These are phyloP conservation scores for Pisolithus microcarpus DNA, from an alignment of 768 basidiomycete genomes.

Conservation along the genomic window DNA sequence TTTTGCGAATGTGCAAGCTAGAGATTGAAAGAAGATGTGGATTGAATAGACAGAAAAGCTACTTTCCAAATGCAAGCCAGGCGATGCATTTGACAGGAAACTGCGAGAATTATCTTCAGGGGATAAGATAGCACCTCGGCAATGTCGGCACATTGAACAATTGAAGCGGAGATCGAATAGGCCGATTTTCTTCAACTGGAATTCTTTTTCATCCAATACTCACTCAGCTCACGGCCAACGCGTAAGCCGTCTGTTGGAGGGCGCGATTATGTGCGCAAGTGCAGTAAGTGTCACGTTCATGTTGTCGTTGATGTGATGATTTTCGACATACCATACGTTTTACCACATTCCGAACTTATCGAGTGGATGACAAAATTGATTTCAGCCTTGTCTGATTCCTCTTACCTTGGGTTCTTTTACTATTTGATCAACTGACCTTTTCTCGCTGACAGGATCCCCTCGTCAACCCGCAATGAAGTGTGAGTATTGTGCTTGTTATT, in stretches of 20 bases:
- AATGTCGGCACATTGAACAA: not conserved
- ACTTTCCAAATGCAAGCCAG: not conserved
- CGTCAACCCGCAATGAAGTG: not conserved
- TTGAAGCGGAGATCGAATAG: slow-evolving; percentile 1
- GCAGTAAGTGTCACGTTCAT: slow-evolving; percentile 14
- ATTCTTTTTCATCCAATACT: not conserved
- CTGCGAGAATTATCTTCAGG: not conserved
- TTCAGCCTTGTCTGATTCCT: slow-evolving; percentile 96
- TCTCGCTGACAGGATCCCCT: slow-evolving; percentile 2
- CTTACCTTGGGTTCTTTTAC: slow-evolving; percentile 2
- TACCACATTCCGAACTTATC: slow-evolving; percentile 75
- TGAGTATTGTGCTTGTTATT: slow-evolving; percentile 12
- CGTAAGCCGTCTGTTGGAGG: not conserved
- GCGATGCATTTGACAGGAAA: not conserved
- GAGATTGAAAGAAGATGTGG: not conserved
- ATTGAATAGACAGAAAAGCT: not conserved
- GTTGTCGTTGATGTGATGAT: slow-evolving; percentile 51
- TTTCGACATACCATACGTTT: slow-evolving; percentile 64
- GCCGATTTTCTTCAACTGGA: not conserved
- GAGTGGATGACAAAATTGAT: slow-evolving; percentile 68
- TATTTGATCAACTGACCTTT: slow-evolving; percentile 8
- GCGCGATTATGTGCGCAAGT: not conserved
- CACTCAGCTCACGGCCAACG: not conserved
- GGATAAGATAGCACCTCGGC: not conserved
- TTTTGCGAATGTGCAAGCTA: slow-evolving; percentile 18